A percentile compares a stretch with the other conserved stretches of the same genome.
These are phyloP conservation scores for Sporothrix globosa DNA, from an alignment of 2,329 filamentous ascomycete species.

Conservation along the genomic window DNA sequence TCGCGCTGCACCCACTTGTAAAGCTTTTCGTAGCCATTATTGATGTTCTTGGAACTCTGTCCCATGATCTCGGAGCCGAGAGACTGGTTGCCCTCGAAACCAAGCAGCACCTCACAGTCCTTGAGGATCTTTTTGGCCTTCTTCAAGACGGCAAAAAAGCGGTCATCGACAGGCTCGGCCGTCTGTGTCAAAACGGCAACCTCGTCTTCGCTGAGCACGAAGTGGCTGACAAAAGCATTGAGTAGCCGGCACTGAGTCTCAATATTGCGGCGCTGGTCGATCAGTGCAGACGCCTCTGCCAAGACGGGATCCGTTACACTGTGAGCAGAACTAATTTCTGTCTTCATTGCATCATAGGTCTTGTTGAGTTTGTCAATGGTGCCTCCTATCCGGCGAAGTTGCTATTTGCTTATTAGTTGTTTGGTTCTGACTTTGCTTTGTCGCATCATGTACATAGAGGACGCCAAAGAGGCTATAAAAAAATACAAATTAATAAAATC, in stretches of 20 bases:
- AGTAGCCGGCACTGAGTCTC: conserved; percentile 81
- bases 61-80: conserved; percentile 91
- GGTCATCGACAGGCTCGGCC: conserved; percentile 79
- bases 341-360: conserved; percentile 78
- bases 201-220: conserved; percentile 82
- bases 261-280: conserved; percentile 71
- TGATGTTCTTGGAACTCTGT: conserved; percentile 81
- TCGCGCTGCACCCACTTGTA: conserved; percentile 95
- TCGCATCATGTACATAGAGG: not conserved
- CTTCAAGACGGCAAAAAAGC: conserved; percentile 76
- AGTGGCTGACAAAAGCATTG: conserved; percentile 76
- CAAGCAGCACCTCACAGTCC: conserved; percentile 86
- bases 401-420: conserved; percentile 52
- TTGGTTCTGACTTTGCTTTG: not conserved
- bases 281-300: conserved; percentile 73
- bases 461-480: conserved; percentile 1
- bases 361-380: conserved; percentile 78
- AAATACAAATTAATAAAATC: too few species aligned
- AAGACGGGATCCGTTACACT: conserved; percentile 73
- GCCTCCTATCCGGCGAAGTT: conserved; percentile 80
- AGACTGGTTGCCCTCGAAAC: conserved; percentile 87
- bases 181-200: conserved; percentile 73
- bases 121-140: conserved; percentile 85
- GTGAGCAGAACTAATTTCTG: conserved; percentile 74
- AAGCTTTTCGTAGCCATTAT: conserved; percentile 90